These are phyloP conservation scores for Sextonia rubra DNA, from an alignment of 164 flowering plant genomes.

Conservation along the genomic window DNA sequence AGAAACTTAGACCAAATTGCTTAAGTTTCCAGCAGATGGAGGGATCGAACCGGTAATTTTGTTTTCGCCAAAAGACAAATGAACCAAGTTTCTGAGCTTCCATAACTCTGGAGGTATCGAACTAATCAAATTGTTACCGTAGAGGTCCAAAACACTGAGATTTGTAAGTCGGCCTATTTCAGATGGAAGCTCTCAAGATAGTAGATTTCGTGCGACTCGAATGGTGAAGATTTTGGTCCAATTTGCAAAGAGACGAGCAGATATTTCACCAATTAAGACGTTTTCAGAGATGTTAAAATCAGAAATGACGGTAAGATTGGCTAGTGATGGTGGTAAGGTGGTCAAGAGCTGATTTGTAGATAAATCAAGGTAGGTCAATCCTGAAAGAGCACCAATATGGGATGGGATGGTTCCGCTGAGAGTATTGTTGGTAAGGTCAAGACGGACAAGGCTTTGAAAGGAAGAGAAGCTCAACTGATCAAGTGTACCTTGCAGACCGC, in stretches of 20 bases:
- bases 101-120: background rate
- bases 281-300: background rate
- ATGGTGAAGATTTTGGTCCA: background rate
- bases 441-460: background rate
- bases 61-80: background rate
- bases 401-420: too few species aligned
- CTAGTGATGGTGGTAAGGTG: too few species aligned
- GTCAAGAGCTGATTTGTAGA: too few species aligned
- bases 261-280: too few species aligned
- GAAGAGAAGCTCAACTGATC: too few species aligned
- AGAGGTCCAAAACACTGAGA: background rate
- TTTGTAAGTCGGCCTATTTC: background rate
- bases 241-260: too few species aligned
- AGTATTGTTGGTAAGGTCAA: background rate
- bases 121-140: too few species aligned
- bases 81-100: too few species aligned
- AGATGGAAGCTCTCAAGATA: background rate
- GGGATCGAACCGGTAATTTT: background rate
- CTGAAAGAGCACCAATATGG: too few species aligned
- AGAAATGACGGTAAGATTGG: too few species aligned
- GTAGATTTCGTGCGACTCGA: background rate
- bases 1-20: slow-evolving; percentile 2
- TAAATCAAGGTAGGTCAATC: too few species aligned
- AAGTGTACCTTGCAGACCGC: background rate
- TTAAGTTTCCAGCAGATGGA: slow-evolving; percentile 15